phyloP scores from a whole-genome alignment of 169 alveolate genomes.

The Plasmodium vinckei region DNA sequence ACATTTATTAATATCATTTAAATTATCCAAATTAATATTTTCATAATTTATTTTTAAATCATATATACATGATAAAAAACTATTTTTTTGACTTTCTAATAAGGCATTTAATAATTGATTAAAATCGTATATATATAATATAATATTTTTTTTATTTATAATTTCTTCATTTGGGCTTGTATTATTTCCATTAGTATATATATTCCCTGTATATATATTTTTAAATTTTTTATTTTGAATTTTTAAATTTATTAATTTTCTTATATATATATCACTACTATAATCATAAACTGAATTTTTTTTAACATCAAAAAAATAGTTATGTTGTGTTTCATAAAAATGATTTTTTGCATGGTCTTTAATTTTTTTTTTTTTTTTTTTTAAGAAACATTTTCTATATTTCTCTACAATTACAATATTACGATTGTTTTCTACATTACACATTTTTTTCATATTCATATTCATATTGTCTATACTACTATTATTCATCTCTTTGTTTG shows the following conservation, averaged over 20 bases:
- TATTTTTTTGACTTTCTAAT: slow-evolving; percentile 60
- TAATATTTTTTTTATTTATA: slow-evolving; percentile 43
- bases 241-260: slow-evolving; percentile 62
- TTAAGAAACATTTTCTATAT: neutral
- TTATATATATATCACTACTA: slow-evolving; percentile 56
- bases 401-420: neutral
- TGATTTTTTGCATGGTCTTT: slow-evolving; percentile 58
- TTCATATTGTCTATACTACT: too few relatives aligned
- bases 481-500: too few relatives aligned
- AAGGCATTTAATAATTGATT: slow-evolving; percentile 58
- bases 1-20: slow-evolving; percentile 29
- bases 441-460: too few relatives aligned
- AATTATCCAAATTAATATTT: slow-evolving; percentile 25
- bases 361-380: slow-evolving; percentile 9
- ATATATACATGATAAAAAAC: slow-evolving; percentile 35
- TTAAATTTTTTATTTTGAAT: slow-evolving; percentile 39
- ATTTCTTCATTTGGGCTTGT: slow-evolving; percentile 20
- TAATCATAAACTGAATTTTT: slow-evolving; percentile 64
- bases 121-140: slow-evolving; percentile 57
- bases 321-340: slow-evolving; percentile 39
- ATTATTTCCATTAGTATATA: slow-evolving; percentile 8
- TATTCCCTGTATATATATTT: slow-evolving; percentile 40
- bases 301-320: slow-evolving; percentile 50
- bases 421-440: too few relatives aligned
- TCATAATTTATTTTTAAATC: slow-evolving; percentile 54